phyloP scores from a whole-genome alignment of 2,329 filamentous ascomycete species.

The Fusarium sp. region DNA sequence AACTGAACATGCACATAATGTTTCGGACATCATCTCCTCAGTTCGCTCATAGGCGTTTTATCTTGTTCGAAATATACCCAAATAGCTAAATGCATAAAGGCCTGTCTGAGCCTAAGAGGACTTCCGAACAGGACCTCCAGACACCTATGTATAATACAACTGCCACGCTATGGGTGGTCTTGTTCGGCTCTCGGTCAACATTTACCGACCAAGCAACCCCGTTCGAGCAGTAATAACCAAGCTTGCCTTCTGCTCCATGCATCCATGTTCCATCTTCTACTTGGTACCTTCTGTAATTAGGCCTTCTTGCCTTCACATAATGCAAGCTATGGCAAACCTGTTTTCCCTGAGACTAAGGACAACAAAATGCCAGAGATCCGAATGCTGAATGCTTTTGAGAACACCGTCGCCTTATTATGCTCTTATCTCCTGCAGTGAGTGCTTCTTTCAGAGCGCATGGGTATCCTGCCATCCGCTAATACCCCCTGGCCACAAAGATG shows the following conservation, averaged over 20 bases:
- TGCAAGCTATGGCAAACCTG: neutral
- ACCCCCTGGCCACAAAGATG: slow-evolving; percentile 17
- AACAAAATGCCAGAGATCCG: neutral
- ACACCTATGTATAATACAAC: slow-evolving; percentile 32
- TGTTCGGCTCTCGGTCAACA: neutral
- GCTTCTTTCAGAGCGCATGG: slow-evolving; percentile 26
- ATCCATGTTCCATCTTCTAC: slow-evolving; percentile 7
- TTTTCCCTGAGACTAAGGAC: neutral
- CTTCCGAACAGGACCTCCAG: neutral
- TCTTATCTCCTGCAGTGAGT: slow-evolving; percentile 27
- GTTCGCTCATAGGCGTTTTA: slow-evolving; percentile 9
- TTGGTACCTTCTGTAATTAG: neutral
- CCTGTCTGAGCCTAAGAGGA: neutral
- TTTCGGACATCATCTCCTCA: neutral
- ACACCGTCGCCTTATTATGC: slow-evolving; percentile 5
- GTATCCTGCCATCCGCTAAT: slow-evolving; percentile 36
- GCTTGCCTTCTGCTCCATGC: neutral
- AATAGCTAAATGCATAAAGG: slow-evolving; percentile 6
- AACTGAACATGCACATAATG: neutral
- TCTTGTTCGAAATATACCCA: slow-evolving; percentile 14
- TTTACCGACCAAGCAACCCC: slow-evolving; percentile 3
- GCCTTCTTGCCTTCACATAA: neutral
- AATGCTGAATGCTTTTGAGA: neutral
- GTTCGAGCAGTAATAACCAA: slow-evolving; percentile 10
- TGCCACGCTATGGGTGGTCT: neutral